A percentile compares a stretch with the other conserved stretches of the same genome.
Evolutionary conservation across 371 early-diverging fungal species (phyloP).

Genomic region (Rhizopus microsporus): DNA sequence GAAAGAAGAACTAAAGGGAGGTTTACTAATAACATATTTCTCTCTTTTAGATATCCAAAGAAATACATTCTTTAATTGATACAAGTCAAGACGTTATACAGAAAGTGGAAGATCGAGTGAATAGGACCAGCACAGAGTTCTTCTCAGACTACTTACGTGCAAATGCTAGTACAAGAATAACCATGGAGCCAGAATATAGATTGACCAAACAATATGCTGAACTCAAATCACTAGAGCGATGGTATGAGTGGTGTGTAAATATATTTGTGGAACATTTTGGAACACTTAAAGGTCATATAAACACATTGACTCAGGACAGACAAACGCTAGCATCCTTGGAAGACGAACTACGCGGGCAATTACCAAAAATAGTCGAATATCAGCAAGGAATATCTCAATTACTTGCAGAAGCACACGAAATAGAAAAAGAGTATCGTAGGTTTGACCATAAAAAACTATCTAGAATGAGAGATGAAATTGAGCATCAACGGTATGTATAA

Average conservation of each 20-base stretch:
- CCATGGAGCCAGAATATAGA: not conserved
- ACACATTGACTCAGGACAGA: not conserved
- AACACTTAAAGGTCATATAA: not conserved
- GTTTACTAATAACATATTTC: not conserved
- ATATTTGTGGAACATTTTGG: not conserved
- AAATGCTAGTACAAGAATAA: not conserved
- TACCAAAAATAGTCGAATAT: not conserved
- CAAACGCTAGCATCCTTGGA: not conserved
- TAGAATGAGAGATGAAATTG: not conserved
- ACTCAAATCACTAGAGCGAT: not conserved
- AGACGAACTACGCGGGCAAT: not conserved
- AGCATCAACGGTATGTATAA: not conserved
- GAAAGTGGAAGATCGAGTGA: not conserved
- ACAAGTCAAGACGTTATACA: not conserved
- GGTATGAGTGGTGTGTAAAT: constrained; percentile 2
- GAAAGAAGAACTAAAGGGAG: not conserved
- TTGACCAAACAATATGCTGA: not conserved
- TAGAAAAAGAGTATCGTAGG: not conserved
- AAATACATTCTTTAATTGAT: not conserved
- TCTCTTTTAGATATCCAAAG: not conserved
- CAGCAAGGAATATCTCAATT: not conserved
- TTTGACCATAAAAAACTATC: not conserved
- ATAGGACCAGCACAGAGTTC: not conserved
- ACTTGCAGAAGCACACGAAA: not conserved
- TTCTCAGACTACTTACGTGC: not conserved